Conservation (phyloP, 2,329 filamentous ascomycete genomes). For the Akanthomyces uredinophilus region DNA sequence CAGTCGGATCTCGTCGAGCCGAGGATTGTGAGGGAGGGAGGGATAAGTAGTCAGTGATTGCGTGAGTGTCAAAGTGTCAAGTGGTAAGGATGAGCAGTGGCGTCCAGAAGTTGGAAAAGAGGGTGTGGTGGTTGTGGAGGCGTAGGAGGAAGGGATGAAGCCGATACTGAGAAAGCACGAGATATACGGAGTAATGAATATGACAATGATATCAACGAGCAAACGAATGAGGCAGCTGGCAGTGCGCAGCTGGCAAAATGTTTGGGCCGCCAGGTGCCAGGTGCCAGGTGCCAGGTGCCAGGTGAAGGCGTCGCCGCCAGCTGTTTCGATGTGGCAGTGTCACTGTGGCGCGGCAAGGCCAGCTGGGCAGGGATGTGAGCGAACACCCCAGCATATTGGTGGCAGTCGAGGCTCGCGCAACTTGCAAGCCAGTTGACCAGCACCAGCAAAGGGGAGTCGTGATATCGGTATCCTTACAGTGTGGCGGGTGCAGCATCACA, state of each 20-base stretch:
- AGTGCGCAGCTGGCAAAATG: not conserved
- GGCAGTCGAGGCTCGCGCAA: too few species aligned
- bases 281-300: not conserved
- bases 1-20: not conserved
- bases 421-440: too few species aligned
- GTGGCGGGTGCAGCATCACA: not conserved
- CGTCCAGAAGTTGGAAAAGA: not conserved
- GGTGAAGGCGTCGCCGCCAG: slow-evolving; percentile 5
- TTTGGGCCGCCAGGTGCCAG: not conserved
- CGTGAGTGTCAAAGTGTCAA: not conserved
- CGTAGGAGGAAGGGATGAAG: not conserved
- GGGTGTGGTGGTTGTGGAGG: not conserved
- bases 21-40: not conserved
- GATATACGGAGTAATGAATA: not conserved
- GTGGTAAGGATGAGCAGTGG: not conserved
- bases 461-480: too few species aligned
- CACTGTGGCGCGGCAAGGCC: not conserved
- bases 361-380: slow-evolving; percentile 6
- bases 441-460: too few species aligned
- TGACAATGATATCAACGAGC: not conserved
- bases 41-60: not conserved
- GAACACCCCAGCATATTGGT: too few species aligned
- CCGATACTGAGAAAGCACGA: too few species aligned
- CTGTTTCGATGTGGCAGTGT: slow-evolving; percentile 11
- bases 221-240: not conserved